Percentiles rank a stretch among this genome's conserved stretches.
phyloP scores from a whole-genome alignment of 495 filamentous ascomycete species.

The Jackrogersella minutella region DNA sequence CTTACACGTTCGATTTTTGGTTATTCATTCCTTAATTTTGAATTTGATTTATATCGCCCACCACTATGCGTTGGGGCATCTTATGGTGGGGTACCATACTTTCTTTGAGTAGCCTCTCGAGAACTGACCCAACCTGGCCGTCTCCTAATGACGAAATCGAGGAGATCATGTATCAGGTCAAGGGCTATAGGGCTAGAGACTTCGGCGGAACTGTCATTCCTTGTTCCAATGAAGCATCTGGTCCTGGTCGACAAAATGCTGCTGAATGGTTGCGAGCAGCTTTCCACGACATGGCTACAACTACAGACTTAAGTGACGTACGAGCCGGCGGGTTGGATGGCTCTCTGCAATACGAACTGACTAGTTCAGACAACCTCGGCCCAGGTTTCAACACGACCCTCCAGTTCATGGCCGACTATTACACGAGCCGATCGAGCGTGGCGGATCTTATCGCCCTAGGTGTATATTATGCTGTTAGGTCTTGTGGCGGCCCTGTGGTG shows the following conservation, averaged over 20 bases:
- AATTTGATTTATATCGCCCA: conserved; percentile 9
- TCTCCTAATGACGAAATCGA: conserved; percentile 67
- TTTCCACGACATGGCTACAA: conserved; percentile 71
- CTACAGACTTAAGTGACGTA: conserved; percentile 48
- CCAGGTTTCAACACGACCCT: conserved; percentile 65
- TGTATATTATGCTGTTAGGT: conserved; percentile 63
- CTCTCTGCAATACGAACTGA: conserved; percentile 66
- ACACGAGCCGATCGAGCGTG: conserved; percentile 57
- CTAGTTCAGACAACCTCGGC: conserved; percentile 65
- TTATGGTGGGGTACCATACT: conserved; percentile 26
- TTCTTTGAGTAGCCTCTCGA: conserved; percentile 19
- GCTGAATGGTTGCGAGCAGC: conserved; percentile 69
- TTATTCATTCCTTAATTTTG: conserved; percentile 10
- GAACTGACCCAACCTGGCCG: conserved; percentile 66
- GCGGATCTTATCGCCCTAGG: conserved; percentile 69
- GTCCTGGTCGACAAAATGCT: conserved; percentile 62
- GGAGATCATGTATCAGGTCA: conserved; percentile 67
- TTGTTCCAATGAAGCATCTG: conserved; percentile 63
- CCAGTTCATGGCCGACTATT: conserved; percentile 61
- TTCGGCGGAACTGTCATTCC: conserved; percentile 66
- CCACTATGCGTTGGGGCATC: conserved; percentile 27
- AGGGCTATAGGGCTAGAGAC: conserved; percentile 59
- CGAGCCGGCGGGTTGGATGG: conserved; percentile 65
- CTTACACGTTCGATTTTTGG: neutral
- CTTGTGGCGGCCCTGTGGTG: conserved; percentile 66